These are phyloP conservation scores for Cetraspora pellucida DNA, from an alignment of 192 early-diverging fungal species.

Conservation along the genomic window DNA sequence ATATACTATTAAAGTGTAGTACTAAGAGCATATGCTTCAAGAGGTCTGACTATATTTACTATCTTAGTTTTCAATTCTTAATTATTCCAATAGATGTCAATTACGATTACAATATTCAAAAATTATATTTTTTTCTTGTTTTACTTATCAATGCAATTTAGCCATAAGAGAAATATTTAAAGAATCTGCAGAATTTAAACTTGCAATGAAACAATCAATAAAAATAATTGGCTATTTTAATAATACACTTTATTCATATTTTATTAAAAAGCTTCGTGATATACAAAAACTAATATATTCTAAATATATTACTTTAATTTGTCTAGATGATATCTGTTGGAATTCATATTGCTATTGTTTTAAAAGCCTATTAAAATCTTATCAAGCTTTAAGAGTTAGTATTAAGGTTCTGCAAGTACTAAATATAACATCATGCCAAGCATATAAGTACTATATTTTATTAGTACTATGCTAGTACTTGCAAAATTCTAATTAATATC, in stretches of 20 bases:
- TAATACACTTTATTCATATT: conserved; percentile 19
- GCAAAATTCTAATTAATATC: too few relatives aligned
- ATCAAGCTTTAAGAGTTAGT: not conserved
- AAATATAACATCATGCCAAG: too few relatives aligned
- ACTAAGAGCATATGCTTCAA: too few relatives aligned
- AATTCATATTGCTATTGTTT: conserved; percentile 17
- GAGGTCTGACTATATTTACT: too few relatives aligned
- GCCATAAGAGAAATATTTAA: conserved; percentile 6
- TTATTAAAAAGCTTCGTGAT: conserved; percentile 23
- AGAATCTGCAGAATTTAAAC: conserved; percentile 5
- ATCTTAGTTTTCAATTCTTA: too few relatives aligned
- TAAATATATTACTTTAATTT: conserved; percentile 5
- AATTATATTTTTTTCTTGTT: conserved; percentile 14
- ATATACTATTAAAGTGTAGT: too few relatives aligned
- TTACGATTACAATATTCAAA: not conserved
- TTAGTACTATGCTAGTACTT: too few relatives aligned
- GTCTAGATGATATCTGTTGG: not conserved
- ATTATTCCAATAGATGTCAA: not conserved
- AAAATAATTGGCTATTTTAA: not conserved
- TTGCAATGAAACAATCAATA: not conserved
- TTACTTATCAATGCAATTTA: conserved; percentile 5
- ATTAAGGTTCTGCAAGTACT: not conserved
- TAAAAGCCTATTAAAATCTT: conserved; percentile 3
- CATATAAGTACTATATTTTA: too few relatives aligned
- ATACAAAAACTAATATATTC: not conserved